Conservation (phyloP, 495 filamentous ascomycete genomes). For the Annulohypoxylon nitens region DNA sequence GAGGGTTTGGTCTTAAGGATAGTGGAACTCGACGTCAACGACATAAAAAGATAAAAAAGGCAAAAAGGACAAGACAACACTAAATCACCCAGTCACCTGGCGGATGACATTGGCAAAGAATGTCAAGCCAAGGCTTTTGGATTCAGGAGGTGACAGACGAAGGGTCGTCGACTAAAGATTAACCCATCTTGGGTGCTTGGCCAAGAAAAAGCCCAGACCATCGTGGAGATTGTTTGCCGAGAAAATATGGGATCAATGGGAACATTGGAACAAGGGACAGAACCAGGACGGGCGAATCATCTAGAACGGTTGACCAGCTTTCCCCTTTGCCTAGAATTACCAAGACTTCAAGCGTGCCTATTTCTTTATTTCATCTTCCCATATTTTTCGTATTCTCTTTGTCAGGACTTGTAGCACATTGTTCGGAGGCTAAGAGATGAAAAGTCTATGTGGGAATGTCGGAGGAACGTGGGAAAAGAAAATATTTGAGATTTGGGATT, state of each 20-base stretch:
- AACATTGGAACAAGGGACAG: slow-evolving; percentile 1
- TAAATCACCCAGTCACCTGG: slow-evolving; percentile 14
- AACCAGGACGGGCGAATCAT: slow-evolving; percentile 20
- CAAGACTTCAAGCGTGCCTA: slow-evolving; percentile 21
- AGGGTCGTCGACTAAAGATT: slow-evolving; percentile 24
- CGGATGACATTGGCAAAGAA: slow-evolving; percentile 27
- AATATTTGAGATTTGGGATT: background rate
- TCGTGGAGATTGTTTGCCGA: slow-evolving; percentile 38
- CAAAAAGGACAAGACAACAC: slow-evolving; percentile 29
- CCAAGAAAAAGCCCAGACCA: slow-evolving; percentile 41
- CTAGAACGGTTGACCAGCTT: background rate
- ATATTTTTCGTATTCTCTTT: slow-evolving; percentile 25
- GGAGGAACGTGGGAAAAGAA: background rate
- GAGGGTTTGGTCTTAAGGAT: slow-evolving; percentile 44
- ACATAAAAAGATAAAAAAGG: slow-evolving; percentile 24
- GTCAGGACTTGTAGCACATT: background rate
- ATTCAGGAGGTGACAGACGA: slow-evolving; percentile 45
- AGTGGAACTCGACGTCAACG: slow-evolving; percentile 49
- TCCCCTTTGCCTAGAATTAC: slow-evolving; percentile 36
- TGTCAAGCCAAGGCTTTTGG: slow-evolving; percentile 32
- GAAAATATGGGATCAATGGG: slow-evolving; percentile 14
- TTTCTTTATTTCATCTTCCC: background rate
- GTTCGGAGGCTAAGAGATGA: background rate
- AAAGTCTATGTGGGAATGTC: background rate
- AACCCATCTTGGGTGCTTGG: slow-evolving; percentile 26